These are phyloP conservation scores for Globisporangium nodosum DNA, from an alignment of 352 stramenopile genomes.

Conservation along the genomic window DNA sequence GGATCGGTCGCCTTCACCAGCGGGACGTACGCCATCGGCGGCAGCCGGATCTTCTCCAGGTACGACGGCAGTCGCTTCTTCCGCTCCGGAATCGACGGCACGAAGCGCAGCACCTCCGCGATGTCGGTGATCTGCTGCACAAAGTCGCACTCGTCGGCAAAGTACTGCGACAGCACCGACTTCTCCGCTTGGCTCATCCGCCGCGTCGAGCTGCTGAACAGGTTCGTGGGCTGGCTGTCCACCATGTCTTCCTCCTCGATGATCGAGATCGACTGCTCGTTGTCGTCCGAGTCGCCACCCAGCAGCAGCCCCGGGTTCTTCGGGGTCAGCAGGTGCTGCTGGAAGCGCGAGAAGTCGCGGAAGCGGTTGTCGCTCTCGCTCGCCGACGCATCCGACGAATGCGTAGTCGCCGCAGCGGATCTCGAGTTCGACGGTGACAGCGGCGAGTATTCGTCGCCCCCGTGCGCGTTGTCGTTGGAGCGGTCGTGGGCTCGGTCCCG, in stretches of 20 bases:
- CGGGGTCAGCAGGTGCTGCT: slow-evolving; percentile 80
- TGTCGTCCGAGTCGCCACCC: slow-evolving; percentile 32
- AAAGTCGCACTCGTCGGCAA: slow-evolving; percentile 85
- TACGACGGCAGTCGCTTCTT: slow-evolving; percentile 77
- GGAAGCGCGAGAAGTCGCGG: slow-evolving; percentile 81
- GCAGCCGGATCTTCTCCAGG: slow-evolving; percentile 75
- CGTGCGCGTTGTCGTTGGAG: slow-evolving; percentile 6
- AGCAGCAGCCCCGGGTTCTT: slow-evolving; percentile 52
- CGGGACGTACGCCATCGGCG: slow-evolving; percentile 86
- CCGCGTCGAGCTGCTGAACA: slow-evolving; percentile 53
- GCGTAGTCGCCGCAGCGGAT: slow-evolving; percentile 12
- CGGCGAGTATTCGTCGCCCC: slow-evolving; percentile 21
- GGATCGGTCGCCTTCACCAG: slow-evolving; percentile 84
- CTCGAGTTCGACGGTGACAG: slow-evolving; percentile 28
- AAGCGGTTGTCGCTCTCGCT: slow-evolving; percentile 61
- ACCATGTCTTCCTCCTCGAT: slow-evolving; percentile 69
- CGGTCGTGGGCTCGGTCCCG: slow-evolving; percentile 46
- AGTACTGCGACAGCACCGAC: slow-evolving; percentile 75
- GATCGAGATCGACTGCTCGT: slow-evolving; percentile 29
- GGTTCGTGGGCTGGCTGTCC: slow-evolving; percentile 62
- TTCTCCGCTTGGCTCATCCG: slow-evolving; percentile 81
- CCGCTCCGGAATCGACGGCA: slow-evolving; percentile 71
- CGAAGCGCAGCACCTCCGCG: slow-evolving; percentile 74
- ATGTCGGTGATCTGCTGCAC: slow-evolving; percentile 88
- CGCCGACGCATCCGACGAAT: slow-evolving; percentile 21